These are phyloP conservation scores for Tephrocybe sp. DNA, from an alignment of 768 basidiomycete genomes.

Conservation along the genomic window DNA sequence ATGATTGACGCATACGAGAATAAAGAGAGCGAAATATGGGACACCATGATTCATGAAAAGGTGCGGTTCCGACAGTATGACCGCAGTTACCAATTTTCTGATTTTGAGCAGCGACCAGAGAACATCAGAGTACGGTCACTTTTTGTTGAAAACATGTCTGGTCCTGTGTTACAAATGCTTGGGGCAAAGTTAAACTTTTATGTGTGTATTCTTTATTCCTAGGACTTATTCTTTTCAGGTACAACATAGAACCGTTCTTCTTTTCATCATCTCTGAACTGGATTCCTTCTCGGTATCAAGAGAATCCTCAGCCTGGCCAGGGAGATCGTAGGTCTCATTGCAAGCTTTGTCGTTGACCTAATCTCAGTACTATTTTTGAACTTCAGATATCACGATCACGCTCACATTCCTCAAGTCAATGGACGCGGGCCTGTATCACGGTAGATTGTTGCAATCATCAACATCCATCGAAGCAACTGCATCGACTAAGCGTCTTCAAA, in stretches of 20 bases:
- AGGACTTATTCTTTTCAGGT: slow-evolving; percentile 29
- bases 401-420: slow-evolving; percentile 53
- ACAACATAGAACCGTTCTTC: slow-evolving; percentile 64
- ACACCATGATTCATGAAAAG: slow-evolving; percentile 24
- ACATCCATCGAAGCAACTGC: slow-evolving; percentile 5
- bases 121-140: slow-evolving; percentile 44
- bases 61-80: no score
- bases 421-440: slow-evolving; percentile 19
- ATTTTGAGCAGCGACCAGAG: slow-evolving; percentile 25
- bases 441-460: slow-evolving; percentile 2
- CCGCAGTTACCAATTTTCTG: neutral
- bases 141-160: slow-evolving; percentile 52
- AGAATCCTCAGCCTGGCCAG: slow-evolving; percentile 33
- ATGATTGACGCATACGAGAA: slow-evolving; percentile 19
- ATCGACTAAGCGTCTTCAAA: slow-evolving; percentile 14
- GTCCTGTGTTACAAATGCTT: slow-evolving; percentile 56
- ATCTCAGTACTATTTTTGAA: no score
- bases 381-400: slow-evolving; percentile 61
- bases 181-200: slow-evolving; percentile 44
- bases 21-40: slow-evolving; percentile 36
- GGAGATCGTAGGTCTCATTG: slow-evolving; percentile 62
- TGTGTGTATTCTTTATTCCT: neutral
- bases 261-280: slow-evolving; percentile 64
- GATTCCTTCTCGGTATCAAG: slow-evolving; percentile 67
- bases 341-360: no score